Evolutionary conservation across 202 grass and related monocot species (phyloP).

Genomic region (Carex arenaria): DNA sequence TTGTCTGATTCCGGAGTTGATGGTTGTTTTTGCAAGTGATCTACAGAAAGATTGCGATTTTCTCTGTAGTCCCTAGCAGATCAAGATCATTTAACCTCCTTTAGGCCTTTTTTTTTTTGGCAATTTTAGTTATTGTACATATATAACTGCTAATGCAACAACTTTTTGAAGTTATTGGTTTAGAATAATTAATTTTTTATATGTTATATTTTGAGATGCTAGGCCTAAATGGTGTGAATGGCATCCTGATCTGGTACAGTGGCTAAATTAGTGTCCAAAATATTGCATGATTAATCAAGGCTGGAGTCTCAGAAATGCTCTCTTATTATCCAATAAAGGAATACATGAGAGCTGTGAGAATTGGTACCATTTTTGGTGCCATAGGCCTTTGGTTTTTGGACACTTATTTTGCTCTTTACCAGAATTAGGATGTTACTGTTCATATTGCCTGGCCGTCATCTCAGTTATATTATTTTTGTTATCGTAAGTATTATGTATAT

Average conservation of each 20-base stretch:
- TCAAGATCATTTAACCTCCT: neutral
- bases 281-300: slow-evolving; percentile 28
- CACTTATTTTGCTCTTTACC: slow-evolving; percentile 6
- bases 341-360: slow-evolving; percentile 43
- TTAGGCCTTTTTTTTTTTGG: neutral
- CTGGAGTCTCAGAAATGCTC: slow-evolving; percentile 44
- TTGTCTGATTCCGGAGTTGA: neutral
- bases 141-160: neutral
- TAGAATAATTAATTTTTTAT: neutral
- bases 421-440: neutral
- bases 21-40: neutral
- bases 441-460: neutral
- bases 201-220: neutral
- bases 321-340: slow-evolving; percentile 22
- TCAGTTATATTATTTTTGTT: neutral
- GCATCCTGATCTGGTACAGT: slow-evolving; percentile 7
- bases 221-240: neutral
- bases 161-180: neutral
- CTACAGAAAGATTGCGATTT: neutral
- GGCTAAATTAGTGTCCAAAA: slow-evolving; percentile 15
- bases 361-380: slow-evolving; percentile 22
- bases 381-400: slow-evolving; percentile 43
- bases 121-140: neutral
- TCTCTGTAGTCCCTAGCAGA: neutral
- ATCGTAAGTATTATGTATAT: neutral